These are phyloP conservation scores for Caryopteris hybrid DNA, from an alignment of 305 asterid species.

Conservation along the genomic window DNA sequence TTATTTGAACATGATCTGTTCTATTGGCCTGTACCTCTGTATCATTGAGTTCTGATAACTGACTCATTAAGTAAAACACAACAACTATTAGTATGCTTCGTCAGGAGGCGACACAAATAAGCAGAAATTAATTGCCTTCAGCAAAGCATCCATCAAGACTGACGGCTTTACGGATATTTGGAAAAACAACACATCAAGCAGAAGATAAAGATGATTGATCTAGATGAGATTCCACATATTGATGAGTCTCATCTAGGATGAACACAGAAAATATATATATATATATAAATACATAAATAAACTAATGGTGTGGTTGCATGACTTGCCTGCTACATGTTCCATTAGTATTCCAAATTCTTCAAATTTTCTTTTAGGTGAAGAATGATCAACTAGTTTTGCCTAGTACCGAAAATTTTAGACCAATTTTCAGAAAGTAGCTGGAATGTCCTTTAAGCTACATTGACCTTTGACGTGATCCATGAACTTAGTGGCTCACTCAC, in stretches of 20 bases:
- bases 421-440: neutral
- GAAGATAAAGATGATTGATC: neutral
- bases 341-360: neutral
- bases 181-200: neutral
- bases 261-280: too few species aligned
- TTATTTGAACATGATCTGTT: too few species aligned
- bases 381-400: neutral
- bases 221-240: neutral
- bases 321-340: neutral
- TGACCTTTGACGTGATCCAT: neutral
- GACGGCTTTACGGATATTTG: neutral
- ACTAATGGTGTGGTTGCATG: neutral
- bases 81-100: neutral
- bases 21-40: too few species aligned
- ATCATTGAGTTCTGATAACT: neutral
- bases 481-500: neutral
- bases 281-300: too few species aligned
- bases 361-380: neutral
- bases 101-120: neutral
- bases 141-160: neutral
- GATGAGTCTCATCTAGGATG: neutral
- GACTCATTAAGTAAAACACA: neutral
- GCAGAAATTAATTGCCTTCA: neutral
- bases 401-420: neutral
- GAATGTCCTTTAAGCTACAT: constrained; percentile 1